Percentiles rank a stretch among this genome's conserved stretches.
phyloP scores from a whole-genome alignment of 257 asterid species.

The Jacaranda mimosifolia region DNA sequence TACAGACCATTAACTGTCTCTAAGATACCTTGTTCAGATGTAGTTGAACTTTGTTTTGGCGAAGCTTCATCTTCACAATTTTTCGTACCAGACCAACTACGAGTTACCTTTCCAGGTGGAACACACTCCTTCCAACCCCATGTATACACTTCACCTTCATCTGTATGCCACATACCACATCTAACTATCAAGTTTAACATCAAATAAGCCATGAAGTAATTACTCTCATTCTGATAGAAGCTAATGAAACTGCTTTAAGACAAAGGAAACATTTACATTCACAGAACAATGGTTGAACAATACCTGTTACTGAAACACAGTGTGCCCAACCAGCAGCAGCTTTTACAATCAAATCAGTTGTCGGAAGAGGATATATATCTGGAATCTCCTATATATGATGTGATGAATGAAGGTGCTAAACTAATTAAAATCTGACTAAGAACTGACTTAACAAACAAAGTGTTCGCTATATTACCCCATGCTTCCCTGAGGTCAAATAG shows the following conservation, averaged over 20 bases:
- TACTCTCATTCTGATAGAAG: background rate
- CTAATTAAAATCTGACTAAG: constrained; percentile 25
- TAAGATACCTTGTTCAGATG: constrained; percentile 60
- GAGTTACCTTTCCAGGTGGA: constrained; percentile 60
- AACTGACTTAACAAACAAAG: constrained; percentile 3
- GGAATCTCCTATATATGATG: constrained; percentile 62
- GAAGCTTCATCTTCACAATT: constrained; percentile 50
- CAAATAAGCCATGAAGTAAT: background rate
- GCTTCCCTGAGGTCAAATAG: constrained; percentile 84
- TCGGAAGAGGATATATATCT: constrained; percentile 66
- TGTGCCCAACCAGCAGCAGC: constrained; percentile 94
- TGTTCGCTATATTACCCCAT: constrained; percentile 60
- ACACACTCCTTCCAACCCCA: constrained; percentile 97
- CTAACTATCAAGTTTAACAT: constrained; percentile 1
- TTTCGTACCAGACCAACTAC: constrained; percentile 45
- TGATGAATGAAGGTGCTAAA: constrained; percentile 36
- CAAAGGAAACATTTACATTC: constrained; percentile 9
- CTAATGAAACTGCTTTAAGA: background rate
- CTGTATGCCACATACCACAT: constrained; percentile 44
- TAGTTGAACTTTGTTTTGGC: constrained; percentile 46
- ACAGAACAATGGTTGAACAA: background rate
- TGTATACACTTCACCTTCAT: constrained; percentile 62
- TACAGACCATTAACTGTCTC: background rate
- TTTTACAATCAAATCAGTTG: constrained; percentile 55
- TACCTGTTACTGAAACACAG: constrained; percentile 77